Evolutionary conservation across 1,139 yeast genomes (phyloP).

Genomic region (Suhomyces chickasaworum): DNA sequence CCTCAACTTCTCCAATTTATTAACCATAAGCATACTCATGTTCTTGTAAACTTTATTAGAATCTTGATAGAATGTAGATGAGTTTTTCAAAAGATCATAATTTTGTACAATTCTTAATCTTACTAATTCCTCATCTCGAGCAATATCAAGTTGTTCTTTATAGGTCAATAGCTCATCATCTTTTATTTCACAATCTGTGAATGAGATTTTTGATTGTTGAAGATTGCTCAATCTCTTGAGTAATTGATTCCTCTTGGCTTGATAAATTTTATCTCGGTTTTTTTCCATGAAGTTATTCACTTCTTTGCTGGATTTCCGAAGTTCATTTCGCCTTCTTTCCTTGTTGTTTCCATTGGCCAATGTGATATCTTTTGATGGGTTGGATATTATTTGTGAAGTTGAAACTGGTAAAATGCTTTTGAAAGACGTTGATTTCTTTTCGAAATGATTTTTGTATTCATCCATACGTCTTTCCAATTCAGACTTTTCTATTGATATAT

Average conservation of each 20-base stretch:
- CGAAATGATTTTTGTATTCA: not conserved
- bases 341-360: conserved; percentile 29
- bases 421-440: not conserved
- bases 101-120: conserved; percentile 36
- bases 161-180: conserved; percentile 36
- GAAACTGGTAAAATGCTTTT: conserved; percentile 7
- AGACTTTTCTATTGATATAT: not conserved
- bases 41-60: conserved; percentile 40
- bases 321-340: conserved; percentile 29
- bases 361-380: conserved; percentile 24
- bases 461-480: not conserved
- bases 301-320: conserved; percentile 21
- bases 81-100: conserved; percentile 38
- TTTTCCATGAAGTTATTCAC: conserved; percentile 20
- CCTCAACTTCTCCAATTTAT: conserved; percentile 42
- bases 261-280: conserved; percentile 26
- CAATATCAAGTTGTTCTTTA: conserved; percentile 37
- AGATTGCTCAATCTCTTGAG: conserved; percentile 31
- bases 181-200: conserved; percentile 23
- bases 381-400: conserved; percentile 11
- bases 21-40: conserved; percentile 32
- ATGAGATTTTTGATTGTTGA: conserved; percentile 28
- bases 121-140: conserved; percentile 42
- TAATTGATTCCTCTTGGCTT: conserved; percentile 26
- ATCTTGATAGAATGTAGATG: conserved; percentile 41